phyloP scores from a whole-genome alignment of 495 filamentous ascomycete genomes.

The Annulohypoxylon moriforme region DNA sequence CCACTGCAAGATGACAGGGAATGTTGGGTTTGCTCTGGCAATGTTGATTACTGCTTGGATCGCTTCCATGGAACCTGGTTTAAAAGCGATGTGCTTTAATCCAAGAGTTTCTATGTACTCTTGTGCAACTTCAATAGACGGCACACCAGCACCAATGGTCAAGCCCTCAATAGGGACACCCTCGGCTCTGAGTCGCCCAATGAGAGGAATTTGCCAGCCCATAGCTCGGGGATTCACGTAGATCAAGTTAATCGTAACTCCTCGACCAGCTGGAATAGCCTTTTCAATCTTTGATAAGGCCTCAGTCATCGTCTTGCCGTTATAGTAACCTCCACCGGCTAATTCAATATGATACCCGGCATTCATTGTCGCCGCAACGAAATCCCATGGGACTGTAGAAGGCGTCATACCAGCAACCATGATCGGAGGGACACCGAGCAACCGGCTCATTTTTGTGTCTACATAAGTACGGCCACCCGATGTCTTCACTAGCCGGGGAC shows the following conservation, averaged over 20 bases:
- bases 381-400: conserved; percentile 90
- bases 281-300: conserved; percentile 91
- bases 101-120: conserved; percentile 96
- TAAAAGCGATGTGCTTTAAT: conserved; percentile 94
- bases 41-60: conserved; percentile 94
- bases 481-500: conserved; percentile 87
- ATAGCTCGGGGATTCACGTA: conserved; percentile 97
- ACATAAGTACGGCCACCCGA: conserved; percentile 88
- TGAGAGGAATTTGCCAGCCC: conserved; percentile 96
- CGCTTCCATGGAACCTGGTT: conserved; percentile 88
- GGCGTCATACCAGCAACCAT: conserved; percentile 97
- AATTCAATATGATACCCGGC: conserved; percentile 92
- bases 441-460: conserved; percentile 96
- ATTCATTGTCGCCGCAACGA: conserved; percentile 91
- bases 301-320: conserved; percentile 86
- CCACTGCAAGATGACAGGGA: conserved; percentile 94
- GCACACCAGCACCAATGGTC: conserved; percentile 93
- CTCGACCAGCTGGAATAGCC: conserved; percentile 86
- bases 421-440: conserved; percentile 87
- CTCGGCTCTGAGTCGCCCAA: conserved; percentile 83
- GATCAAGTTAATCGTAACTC: conserved; percentile 94
- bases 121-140: conserved; percentile 91
- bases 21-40: conserved; percentile 87
- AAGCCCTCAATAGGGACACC: conserved; percentile 95
- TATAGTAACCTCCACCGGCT: conserved; percentile 92